These are phyloP conservation scores for Endothia cerciana DNA, from an alignment of 2,329 filamentous ascomycete genomes.

Conservation along the genomic window DNA sequence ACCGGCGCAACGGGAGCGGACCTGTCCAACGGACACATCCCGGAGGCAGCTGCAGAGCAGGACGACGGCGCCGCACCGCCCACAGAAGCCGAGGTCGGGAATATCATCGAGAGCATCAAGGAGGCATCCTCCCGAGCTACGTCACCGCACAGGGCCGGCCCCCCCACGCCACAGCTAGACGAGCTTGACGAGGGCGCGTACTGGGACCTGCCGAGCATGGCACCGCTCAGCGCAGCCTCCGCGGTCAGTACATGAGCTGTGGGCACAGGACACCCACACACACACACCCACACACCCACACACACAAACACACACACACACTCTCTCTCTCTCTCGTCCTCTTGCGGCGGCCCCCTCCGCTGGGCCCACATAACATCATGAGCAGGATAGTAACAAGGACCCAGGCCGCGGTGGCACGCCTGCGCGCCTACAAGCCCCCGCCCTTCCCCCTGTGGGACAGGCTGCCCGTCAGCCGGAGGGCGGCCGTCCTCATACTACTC, in stretches of 20 bases:
- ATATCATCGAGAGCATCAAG: slow-evolving; percentile 32
- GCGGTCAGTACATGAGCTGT: slow-evolving; percentile 48
- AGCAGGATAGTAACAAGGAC: slow-evolving; percentile 35
- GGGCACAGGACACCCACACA: no score
- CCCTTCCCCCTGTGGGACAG: slow-evolving; percentile 65
- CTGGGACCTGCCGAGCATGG: slow-evolving; percentile 62
- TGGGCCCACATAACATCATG: neutral
- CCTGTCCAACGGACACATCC: slow-evolving; percentile 17
- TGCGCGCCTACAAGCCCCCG: slow-evolving; percentile 64
- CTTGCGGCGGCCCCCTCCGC: neutral
- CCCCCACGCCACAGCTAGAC: slow-evolving; percentile 14
- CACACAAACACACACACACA: no score
- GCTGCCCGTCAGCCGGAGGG: slow-evolving; percentile 68
- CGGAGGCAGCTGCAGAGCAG: slow-evolving; percentile 3
- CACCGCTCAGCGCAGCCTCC: slow-evolving; percentile 57
- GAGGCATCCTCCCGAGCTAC: slow-evolving; percentile 28
- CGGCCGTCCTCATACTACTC: slow-evolving; percentile 84
- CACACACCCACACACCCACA: no score
- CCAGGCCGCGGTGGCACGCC: slow-evolving; percentile 62
- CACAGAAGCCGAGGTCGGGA: slow-evolving; percentile 30
- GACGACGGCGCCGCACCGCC: slow-evolving; percentile 17
- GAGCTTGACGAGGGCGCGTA: slow-evolving; percentile 49
- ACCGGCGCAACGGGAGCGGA: slow-evolving; percentile 6
- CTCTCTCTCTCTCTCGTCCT: no score
- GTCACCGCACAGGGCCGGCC: slow-evolving; percentile 17